Percentiles rank a stretch among this genome's conserved stretches.
Conservation (phyloP, 2,329 filamentous ascomycete genomes). For the Kalmusia sp. region DNA sequence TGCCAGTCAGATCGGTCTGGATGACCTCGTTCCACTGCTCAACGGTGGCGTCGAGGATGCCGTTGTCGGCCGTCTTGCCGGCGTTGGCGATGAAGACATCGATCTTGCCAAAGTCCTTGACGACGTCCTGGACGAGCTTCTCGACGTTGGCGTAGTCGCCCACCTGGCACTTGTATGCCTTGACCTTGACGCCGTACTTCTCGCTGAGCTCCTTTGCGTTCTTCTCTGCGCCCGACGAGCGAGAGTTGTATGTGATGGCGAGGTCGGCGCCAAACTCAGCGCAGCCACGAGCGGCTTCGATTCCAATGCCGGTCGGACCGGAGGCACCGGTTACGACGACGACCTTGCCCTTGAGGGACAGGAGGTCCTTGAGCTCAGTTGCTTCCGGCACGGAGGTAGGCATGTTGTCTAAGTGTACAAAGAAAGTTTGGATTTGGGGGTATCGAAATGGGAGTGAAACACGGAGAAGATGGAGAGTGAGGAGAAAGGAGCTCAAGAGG, state of each 20-base stretch:
- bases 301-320: constrained; percentile 72
- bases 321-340: constrained; percentile 61
- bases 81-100: constrained; percentile 74
- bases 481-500: constrained; percentile 28
- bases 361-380: constrained; percentile 63
- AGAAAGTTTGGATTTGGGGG: constrained; percentile 14
- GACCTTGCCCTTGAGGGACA: constrained; percentile 62
- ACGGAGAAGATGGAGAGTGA: constrained; percentile 14
- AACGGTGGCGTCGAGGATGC: constrained; percentile 72
- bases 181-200: constrained; percentile 69
- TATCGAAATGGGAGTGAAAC: constrained; percentile 17
- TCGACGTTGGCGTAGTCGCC: constrained; percentile 63
- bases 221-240: constrained; percentile 67
- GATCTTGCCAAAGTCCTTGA: constrained; percentile 74
- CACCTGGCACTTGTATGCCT: constrained; percentile 72
- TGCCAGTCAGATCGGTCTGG: constrained; percentile 85
- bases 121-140: constrained; percentile 64
- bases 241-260: constrained; percentile 71
- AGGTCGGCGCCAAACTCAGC: constrained; percentile 70
- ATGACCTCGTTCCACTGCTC: constrained; percentile 80
- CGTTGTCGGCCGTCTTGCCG: constrained; percentile 72
- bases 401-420: constrained; percentile 56
- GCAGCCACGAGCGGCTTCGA: constrained; percentile 69
- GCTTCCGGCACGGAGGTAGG: constrained; percentile 65
- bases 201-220: constrained; percentile 68